Percentiles rank a stretch among this genome's conserved stretches.
phyloP scores from a whole-genome alignment of 1,139 yeast genomes.

The Yamadazyma dushanensis region DNA sequence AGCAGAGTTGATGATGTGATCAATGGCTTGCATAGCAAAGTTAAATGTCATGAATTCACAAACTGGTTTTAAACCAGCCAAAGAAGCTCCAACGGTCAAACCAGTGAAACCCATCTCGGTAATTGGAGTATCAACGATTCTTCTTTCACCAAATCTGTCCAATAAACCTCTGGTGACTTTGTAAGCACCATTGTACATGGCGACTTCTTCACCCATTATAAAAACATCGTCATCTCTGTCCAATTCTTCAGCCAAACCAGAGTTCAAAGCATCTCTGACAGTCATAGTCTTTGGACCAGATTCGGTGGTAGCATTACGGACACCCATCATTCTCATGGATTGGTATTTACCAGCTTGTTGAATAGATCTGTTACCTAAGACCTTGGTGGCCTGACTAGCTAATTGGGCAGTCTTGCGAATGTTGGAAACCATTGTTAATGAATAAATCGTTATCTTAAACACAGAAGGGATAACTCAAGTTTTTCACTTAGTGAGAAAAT shows the following conservation, averaged over 20 bases:
- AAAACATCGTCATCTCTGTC: slow-evolving; percentile 94
- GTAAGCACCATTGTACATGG: slow-evolving; percentile 98
- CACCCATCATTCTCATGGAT: slow-evolving; percentile 37
- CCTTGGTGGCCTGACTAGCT: slow-evolving; percentile 39
- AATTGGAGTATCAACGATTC: slow-evolving; percentile 96
- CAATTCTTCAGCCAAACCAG: slow-evolving; percentile 95
- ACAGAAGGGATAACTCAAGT: slow-evolving; percentile 1
- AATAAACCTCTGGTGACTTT: slow-evolving; percentile 93
- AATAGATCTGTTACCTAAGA: slow-evolving; percentile 18
- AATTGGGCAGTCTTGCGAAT: slow-evolving; percentile 49
- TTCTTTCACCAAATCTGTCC: slow-evolving; percentile 95
- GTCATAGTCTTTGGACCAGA: slow-evolving; percentile 70
- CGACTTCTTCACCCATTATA: slow-evolving; percentile 98
- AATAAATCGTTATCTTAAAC: neutral
- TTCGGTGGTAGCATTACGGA: slow-evolving; percentile 48
- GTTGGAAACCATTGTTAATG: slow-evolving; percentile 26
- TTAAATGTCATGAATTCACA: slow-evolving; percentile 99
- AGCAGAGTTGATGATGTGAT: slow-evolving; percentile 96
- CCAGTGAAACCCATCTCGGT: slow-evolving; percentile 99
- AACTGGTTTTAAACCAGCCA: slow-evolving; percentile 94
- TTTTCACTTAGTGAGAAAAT: slow-evolving; percentile 3
- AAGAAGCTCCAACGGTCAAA: slow-evolving; percentile 94
- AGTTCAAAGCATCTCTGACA: slow-evolving; percentile 95
- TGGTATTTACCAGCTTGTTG: slow-evolving; percentile 32
- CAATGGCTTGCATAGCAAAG: slow-evolving; percentile 99